These are phyloP conservation scores for Annulohypoxylon stygium DNA, from an alignment of 495 filamentous ascomycete species.

Conservation along the genomic window DNA sequence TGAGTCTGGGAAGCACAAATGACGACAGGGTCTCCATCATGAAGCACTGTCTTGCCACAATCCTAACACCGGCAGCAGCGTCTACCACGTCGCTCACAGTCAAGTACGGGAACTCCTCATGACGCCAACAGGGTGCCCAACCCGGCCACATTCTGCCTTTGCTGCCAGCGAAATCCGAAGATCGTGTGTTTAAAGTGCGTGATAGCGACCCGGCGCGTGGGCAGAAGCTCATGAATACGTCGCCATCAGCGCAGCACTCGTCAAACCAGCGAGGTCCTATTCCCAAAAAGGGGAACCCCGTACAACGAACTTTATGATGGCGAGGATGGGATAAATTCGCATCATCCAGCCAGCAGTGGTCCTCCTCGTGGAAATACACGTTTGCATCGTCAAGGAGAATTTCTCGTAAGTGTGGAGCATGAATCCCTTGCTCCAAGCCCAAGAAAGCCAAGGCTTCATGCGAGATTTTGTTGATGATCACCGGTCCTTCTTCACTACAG, in stretches of 20 bases:
- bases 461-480: constrained; percentile 67
- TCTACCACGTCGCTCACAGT: constrained; percentile 69
- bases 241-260: constrained; percentile 62
- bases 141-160: constrained; percentile 53
- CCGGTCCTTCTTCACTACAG: constrained; percentile 55
- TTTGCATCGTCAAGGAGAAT: constrained; percentile 69
- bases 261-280: constrained; percentile 67
- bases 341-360: constrained; percentile 64
- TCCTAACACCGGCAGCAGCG: constrained; percentile 64
- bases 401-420: constrained; percentile 65
- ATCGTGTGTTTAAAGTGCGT: constrained; percentile 35
- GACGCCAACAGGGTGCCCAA: constrained; percentile 66
- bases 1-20: constrained; percentile 40
- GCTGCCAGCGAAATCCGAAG: background rate
- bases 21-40: constrained; percentile 44
- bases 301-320: constrained; percentile 61
- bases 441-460: constrained; percentile 70
- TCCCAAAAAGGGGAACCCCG: constrained; percentile 67
- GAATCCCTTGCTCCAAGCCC: constrained; percentile 66
- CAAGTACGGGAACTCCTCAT: constrained; percentile 67
- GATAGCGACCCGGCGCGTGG: constrained; percentile 56
- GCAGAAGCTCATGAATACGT: constrained; percentile 60
- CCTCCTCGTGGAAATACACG: constrained; percentile 64
- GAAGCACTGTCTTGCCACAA: constrained; percentile 64
- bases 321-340: constrained; percentile 56